A percentile compares a stretch with the other conserved stretches of the same genome.
These are phyloP conservation scores for Dillenia turbinata DNA, from an alignment of 164 flowering plant genomes.

Conservation along the genomic window DNA sequence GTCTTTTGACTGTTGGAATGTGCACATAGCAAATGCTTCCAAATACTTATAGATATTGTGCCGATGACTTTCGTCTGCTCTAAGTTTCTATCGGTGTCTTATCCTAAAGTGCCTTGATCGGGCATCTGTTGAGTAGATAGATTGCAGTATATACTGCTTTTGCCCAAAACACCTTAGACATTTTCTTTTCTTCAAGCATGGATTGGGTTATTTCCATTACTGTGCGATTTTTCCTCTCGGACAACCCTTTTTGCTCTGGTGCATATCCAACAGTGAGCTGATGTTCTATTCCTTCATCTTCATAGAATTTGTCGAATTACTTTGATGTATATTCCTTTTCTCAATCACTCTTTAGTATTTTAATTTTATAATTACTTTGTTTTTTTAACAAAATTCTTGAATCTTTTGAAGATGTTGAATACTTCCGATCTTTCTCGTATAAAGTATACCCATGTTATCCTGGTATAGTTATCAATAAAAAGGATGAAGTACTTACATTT, in stretches of 20 bases:
- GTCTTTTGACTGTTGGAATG: neutral
- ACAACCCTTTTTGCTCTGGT: neutral
- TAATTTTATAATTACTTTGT: too few relatives aligned
- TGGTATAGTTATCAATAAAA: neutral
- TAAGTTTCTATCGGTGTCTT: too few relatives aligned
- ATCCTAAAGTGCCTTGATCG: too few relatives aligned
- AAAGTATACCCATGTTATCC: conserved; percentile 2
- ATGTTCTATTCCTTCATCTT: too few relatives aligned
- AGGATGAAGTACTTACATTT: neutral
- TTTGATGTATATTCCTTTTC: too few relatives aligned
- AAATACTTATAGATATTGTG: neutral
- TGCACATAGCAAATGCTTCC: neutral
- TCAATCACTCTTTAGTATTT: too few relatives aligned
- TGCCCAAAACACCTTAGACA: neutral
- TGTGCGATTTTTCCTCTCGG: neutral
- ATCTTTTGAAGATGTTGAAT: neutral
- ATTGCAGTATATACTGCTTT: neutral
- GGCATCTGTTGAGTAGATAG: neutral
- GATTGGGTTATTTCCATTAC: neutral
- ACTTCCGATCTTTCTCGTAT: neutral
- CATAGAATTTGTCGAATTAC: too few relatives aligned
- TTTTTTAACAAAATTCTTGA: too few relatives aligned
- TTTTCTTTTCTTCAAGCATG: neutral
- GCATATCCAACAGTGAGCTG: neutral
- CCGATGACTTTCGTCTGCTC: neutral